A percentile compares a stretch with the other conserved stretches of the same genome.
Evolutionary conservation across 805 yeast species (phyloP).

Genomic region (Kazachstania viticola): DNA sequence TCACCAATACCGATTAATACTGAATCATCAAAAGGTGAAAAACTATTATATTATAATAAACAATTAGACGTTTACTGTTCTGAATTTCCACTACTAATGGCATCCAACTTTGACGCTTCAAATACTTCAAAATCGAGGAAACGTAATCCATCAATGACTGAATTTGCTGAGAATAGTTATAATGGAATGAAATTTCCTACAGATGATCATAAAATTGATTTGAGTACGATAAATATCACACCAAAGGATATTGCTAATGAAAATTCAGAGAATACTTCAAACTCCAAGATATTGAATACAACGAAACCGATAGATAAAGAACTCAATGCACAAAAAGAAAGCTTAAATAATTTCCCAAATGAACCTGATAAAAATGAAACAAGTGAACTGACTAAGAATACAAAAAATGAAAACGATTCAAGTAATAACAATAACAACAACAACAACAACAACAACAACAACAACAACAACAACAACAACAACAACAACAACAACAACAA

Average conservation of each 20-base stretch:
- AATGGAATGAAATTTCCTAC: slow-evolving; percentile 21
- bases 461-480: not conserved
- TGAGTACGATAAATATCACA: slow-evolving; percentile 22
- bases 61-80: slow-evolving; percentile 49
- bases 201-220: slow-evolving; percentile 20
- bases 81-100: slow-evolving; percentile 40
- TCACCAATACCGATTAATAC: slow-evolving; percentile 42
- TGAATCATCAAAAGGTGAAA: slow-evolving; percentile 31
- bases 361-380: slow-evolving; percentile 1
- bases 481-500: slow-evolving; percentile 5
- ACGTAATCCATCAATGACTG: not conserved
- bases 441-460: not conserved
- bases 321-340: no score
- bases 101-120: slow-evolving; percentile 17
- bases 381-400: not conserved
- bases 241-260: no score
- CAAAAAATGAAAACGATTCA: no score
- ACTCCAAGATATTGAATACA: no score
- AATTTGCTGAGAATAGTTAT: not conserved
- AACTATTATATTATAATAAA: slow-evolving; percentile 47
- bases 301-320: not conserved
- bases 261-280: no score
- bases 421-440: no score
- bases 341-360: no score
- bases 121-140: not conserved